phyloP scores from a whole-genome alignment of 1,284 basidiomycete species.

The Trichosporon coremiiforme region DNA sequence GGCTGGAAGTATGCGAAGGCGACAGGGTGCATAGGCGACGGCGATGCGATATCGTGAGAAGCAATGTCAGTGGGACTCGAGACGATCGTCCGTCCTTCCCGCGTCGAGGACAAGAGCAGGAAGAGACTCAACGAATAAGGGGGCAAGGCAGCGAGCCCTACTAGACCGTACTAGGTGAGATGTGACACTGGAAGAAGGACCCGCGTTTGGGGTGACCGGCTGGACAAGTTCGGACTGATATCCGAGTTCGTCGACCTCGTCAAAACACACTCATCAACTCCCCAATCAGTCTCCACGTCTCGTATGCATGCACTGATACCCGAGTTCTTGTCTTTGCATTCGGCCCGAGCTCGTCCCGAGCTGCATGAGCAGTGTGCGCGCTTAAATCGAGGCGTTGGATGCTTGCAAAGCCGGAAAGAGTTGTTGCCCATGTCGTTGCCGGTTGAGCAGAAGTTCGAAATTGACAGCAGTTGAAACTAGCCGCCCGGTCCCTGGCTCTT shows the following conservation, averaged over 20 bases:
- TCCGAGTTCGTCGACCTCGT: not conserved
- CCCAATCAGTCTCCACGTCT: not conserved
- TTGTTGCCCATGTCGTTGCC: too few relatives aligned
- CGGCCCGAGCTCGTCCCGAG: slow-evolving; percentile 7
- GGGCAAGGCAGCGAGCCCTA: too few relatives aligned
- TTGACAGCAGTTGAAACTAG: not conserved
- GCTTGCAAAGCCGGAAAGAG: not conserved
- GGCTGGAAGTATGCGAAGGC: too few relatives aligned
- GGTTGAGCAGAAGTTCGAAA: slow-evolving; percentile 4
- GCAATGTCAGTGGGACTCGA: too few relatives aligned
- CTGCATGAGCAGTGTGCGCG: not conserved
- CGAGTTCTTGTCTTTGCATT: not conserved
- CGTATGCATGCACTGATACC: slow-evolving; percentile 10
- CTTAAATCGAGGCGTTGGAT: not conserved
- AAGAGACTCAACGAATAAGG: too few relatives aligned
- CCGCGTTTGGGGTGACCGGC: too few relatives aligned
- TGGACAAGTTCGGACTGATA: not conserved
- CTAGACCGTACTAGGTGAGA: too few relatives aligned
- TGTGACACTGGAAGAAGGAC: too few relatives aligned
- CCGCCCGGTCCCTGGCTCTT: not conserved
- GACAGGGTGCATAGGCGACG: too few relatives aligned
- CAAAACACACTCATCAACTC: not conserved
- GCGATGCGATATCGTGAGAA: too few relatives aligned
- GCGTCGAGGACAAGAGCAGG: too few relatives aligned
- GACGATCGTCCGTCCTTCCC: too few relatives aligned